A percentile compares a stretch with the other conserved stretches of the same genome.
These are phyloP conservation scores for Aspergillus sp. DNA, from an alignment of 2,329 filamentous ascomycete genomes.

Conservation along the genomic window DNA sequence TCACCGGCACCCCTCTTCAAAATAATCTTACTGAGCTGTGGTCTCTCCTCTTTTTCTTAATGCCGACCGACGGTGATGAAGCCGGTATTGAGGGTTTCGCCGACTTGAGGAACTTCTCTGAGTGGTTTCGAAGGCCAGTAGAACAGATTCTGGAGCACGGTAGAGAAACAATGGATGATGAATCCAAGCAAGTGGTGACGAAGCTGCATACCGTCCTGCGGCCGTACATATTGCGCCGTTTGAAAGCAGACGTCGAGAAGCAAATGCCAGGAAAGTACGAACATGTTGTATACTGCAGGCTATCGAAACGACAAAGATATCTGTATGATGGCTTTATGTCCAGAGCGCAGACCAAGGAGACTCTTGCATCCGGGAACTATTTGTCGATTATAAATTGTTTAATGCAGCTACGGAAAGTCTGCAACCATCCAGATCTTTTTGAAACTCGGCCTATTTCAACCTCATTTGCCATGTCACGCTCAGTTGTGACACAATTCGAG, in stretches of 20 bases:
- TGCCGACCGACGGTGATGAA: slow-evolving; percentile 74
- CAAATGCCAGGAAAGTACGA: slow-evolving; percentile 99
- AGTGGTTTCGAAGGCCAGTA: slow-evolving; percentile 93
- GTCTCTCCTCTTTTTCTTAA: slow-evolving; percentile 95
- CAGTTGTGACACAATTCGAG: slow-evolving; percentile 72
- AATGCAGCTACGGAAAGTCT: slow-evolving; percentile 96
- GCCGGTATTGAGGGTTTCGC: slow-evolving; percentile 87
- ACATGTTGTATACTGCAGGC: slow-evolving; percentile 90
- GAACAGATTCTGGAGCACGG: slow-evolving; percentile 96
- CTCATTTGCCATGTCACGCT: slow-evolving; percentile 86
- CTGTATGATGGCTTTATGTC: slow-evolving; percentile 96
- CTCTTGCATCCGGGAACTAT: slow-evolving; percentile 88
- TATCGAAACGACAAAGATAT: slow-evolving; percentile 93
- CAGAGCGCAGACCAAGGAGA: slow-evolving; percentile 82
- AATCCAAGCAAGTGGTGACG: slow-evolving; percentile 85
- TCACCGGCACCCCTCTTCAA: slow-evolving; percentile 93
- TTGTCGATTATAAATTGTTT: slow-evolving; percentile 97
- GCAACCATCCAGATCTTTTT: slow-evolving; percentile 96
- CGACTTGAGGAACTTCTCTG: slow-evolving; percentile 91
- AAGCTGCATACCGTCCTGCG: slow-evolving; percentile 93
- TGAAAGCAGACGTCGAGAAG: slow-evolving; percentile 97
- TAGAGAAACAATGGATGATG: slow-evolving; percentile 88
- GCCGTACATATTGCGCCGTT: slow-evolving; percentile 82
- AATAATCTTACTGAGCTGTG: slow-evolving; percentile 96
- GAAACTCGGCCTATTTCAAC: slow-evolving; percentile 95